phyloP scores from a whole-genome alignment of 768 basidiomycete species.

The Suillus decipiens region DNA sequence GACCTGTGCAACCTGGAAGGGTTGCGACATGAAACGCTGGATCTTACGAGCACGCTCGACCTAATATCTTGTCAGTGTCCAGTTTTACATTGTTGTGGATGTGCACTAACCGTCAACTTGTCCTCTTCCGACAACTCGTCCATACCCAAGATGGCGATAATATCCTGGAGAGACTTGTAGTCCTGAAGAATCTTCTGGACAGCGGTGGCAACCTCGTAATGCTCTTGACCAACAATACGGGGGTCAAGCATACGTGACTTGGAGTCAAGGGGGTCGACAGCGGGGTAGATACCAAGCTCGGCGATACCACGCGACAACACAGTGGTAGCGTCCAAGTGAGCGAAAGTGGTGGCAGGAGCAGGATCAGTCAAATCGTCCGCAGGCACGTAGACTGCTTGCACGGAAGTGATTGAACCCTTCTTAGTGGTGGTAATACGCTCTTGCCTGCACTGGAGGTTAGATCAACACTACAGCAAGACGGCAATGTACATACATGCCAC shows the following conservation, averaged over 20 bases:
- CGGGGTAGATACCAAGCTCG: conserved; percentile 99
- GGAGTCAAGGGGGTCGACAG: conserved; percentile 98
- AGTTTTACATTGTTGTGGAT: too few species aligned
- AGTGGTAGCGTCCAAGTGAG: conserved; percentile 99
- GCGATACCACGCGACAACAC: conserved; percentile 99
- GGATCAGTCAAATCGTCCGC: conserved; percentile 99
- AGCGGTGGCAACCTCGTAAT: conserved; percentile 95
- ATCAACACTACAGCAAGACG: background rate
- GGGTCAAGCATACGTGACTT: conserved; percentile 99
- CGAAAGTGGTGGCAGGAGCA: conserved; percentile 98
- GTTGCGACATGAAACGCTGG: conserved; percentile 99
- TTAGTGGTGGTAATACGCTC: conserved; percentile 99
- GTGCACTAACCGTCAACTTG: conserved; percentile 98
- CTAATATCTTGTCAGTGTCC: too few species aligned
- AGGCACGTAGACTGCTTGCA: conserved; percentile 99
- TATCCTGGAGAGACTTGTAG: conserved; percentile 97
- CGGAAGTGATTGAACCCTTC: conserved; percentile 99
- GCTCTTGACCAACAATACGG: conserved; percentile 93
- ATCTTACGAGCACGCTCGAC: conserved; percentile 99
- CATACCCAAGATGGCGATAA: conserved; percentile 99
- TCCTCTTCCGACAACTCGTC: conserved; percentile 99
- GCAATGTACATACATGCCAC: conserved; percentile 80
- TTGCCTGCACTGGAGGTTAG: conserved; percentile 59
- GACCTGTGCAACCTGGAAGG: conserved; percentile 99
- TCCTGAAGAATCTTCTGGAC: conserved; percentile 98